Conservation (phyloP, 257 asterid genomes). For the Vinca minor region DNA sequence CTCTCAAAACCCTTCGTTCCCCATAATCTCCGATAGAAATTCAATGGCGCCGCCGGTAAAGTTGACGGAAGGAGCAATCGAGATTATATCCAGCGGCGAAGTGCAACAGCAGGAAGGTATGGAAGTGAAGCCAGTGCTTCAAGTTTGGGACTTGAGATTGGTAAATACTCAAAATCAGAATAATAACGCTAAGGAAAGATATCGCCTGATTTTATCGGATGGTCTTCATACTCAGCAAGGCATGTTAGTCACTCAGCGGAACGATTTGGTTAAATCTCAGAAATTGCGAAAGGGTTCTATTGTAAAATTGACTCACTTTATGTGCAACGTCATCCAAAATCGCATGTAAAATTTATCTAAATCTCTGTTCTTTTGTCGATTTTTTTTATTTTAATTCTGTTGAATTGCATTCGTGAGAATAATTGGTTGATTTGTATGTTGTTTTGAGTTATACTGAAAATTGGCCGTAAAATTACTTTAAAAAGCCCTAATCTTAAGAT, state of each 20-base stretch:
- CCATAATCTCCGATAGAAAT: not conserved
- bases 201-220: conserved; percentile 63
- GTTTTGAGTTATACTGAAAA: not conserved
- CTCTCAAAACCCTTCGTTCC: conserved; percentile 6
- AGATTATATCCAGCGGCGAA: conserved; percentile 35
- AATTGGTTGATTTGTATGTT: not conserved
- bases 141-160: conserved; percentile 45
- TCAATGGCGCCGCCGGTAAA: conserved; percentile 31
- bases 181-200: conserved; percentile 37
- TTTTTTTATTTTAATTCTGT: not conserved
- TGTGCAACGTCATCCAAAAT: conserved; percentile 48
- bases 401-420: not conserved
- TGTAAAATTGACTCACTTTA: conserved; percentile 53
- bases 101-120: conserved; percentile 14
- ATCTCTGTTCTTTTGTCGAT: too few relatives aligned
- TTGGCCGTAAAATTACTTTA: not conserved
- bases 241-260: conserved; percentile 78
- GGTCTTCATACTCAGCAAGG: conserved; percentile 59
- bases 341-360: conserved; percentile 42
- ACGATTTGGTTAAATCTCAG: conserved; percentile 46
- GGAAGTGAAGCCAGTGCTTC: conserved; percentile 58
- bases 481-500: not conserved
- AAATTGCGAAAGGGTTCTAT: conserved; percentile 60
- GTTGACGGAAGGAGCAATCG: conserved; percentile 59
- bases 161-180: conserved; percentile 41